Evolutionary conservation across 2,329 filamentous ascomycete species (phyloP).

Genomic region (Golovinomyces cichoracearum): DNA sequence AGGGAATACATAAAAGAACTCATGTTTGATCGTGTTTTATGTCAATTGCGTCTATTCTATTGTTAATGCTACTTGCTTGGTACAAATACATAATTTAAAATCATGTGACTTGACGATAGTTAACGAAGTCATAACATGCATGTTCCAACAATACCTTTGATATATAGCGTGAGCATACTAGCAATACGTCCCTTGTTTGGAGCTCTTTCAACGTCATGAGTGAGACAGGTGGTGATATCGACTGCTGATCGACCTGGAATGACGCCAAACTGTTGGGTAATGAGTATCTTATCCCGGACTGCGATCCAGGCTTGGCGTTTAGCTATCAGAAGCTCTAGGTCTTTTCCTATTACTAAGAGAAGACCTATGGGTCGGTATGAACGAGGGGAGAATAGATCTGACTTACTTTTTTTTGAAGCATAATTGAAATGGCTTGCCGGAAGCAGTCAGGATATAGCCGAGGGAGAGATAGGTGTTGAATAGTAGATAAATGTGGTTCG

Average conservation of each 20-base stretch:
- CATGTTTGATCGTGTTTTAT: no score
- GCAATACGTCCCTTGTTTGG: background rate
- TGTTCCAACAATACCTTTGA: no score
- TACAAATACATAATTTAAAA: no score
- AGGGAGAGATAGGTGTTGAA: background rate
- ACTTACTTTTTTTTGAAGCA: constrained; percentile 1
- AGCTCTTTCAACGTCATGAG: background rate
- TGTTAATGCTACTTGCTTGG: no score
- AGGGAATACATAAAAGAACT: no score
- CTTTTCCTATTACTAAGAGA: background rate
- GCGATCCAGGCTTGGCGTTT: background rate
- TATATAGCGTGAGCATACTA: background rate
- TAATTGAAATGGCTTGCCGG: background rate
- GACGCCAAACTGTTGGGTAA: background rate
- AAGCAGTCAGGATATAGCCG: background rate
- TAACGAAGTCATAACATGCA: no score
- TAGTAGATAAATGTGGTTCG: background rate
- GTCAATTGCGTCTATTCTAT: no score
- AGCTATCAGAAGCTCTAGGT: background rate
- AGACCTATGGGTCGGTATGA: background rate
- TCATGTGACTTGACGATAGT: no score
- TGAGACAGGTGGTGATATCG: background rate
- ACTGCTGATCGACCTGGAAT: background rate
- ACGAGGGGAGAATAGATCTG: background rate
- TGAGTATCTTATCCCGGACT: background rate